phyloP scores from a whole-genome alignment of 306 rosid species.

The Quercus gilva region DNA sequence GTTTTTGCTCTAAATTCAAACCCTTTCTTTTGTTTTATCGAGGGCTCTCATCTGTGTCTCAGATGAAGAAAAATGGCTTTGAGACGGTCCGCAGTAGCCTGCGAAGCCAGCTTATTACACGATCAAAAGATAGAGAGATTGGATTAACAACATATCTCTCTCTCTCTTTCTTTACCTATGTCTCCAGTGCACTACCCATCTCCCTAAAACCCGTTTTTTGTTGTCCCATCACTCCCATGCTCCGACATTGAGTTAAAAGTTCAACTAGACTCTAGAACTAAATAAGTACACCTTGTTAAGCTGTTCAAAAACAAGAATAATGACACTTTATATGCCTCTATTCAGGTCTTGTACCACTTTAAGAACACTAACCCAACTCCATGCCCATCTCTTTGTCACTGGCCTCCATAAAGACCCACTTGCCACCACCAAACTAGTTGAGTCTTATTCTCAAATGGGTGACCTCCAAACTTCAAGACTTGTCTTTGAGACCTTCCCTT shows the following conservation, averaged over 20 bases:
- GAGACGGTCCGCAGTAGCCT: no score
- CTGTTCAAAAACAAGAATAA: slow-evolving; percentile 1
- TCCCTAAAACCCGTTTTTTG: neutral
- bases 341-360: slow-evolving; percentile 56
- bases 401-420: slow-evolving; percentile 68
- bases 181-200: neutral
- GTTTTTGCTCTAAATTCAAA: no score
- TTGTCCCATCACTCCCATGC: neutral
- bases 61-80: no score
- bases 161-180: neutral
- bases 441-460: slow-evolving; percentile 74
- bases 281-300: neutral
- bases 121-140: no score
- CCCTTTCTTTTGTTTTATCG: no score
- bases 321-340: slow-evolving; percentile 79
- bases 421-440: slow-evolving; percentile 68
- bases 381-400: slow-evolving; percentile 61
- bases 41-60: no score
- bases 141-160: no score
- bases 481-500: slow-evolving; percentile 52
- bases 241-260: neutral
- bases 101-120: no score
- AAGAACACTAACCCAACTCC: slow-evolving; percentile 66
- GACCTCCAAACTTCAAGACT: slow-evolving; percentile 54
- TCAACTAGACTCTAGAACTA: neutral